Conservation (phyloP, 169 alveolate species). For the Cyclospora cayetanensis region DNA sequence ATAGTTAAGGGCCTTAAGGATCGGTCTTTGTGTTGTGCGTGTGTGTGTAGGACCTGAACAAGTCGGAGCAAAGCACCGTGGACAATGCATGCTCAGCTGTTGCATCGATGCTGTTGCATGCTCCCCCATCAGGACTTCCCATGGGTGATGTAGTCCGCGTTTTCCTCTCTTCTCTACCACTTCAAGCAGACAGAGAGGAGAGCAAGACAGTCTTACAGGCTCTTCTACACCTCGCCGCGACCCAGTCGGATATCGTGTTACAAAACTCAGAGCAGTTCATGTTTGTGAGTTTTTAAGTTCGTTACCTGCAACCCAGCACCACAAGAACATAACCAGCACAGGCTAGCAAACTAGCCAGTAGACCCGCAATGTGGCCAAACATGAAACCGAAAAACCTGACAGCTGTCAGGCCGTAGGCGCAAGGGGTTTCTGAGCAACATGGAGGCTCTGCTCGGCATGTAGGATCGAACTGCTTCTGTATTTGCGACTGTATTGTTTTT, state of each 20-base stretch:
- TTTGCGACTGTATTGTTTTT: no score
- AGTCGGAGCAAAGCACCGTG: slow-evolving; percentile 48
- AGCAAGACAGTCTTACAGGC: slow-evolving; percentile 37
- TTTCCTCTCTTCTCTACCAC: not conserved
- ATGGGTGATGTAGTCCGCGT: slow-evolving; percentile 32
- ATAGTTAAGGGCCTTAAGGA: not conserved
- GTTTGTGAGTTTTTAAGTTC: slow-evolving; percentile 20
- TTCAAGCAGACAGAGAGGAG: slow-evolving; percentile 56
- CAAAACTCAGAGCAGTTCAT: slow-evolving; percentile 46
- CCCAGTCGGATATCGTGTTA: slow-evolving; percentile 35
- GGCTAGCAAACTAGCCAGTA: not conserved
- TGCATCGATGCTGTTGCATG: slow-evolving; percentile 44
- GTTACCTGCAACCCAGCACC: not conserved
- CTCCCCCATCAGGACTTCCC: slow-evolving; percentile 49
- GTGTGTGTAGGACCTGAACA: slow-evolving; percentile 34
- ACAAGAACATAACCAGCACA: not conserved
- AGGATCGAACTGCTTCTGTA: no score
- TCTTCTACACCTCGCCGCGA: slow-evolving; percentile 50
- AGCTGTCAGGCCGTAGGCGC: no score
- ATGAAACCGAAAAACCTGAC: not conserved
- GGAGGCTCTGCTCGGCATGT: no score
- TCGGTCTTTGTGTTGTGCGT: slow-evolving; percentile 18
- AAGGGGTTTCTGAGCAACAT: no score
- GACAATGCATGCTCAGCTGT: slow-evolving; percentile 69
- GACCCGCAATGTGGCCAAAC: not conserved